phyloP scores from a whole-genome alignment of 129 eudicot genomes.

The Flaveria trinervia region DNA sequence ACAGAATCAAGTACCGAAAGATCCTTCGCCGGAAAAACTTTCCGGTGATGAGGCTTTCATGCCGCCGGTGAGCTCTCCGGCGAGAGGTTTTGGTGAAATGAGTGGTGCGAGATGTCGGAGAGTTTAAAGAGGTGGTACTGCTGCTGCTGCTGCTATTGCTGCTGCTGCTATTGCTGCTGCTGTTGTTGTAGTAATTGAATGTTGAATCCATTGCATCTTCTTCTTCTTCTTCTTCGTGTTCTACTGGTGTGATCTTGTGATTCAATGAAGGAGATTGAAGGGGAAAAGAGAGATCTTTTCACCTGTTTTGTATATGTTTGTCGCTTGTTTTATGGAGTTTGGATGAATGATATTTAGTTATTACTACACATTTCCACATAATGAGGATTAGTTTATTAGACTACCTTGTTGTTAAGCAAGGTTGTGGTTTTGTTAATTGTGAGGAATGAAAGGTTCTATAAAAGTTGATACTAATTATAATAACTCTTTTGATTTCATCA shows the following conservation, averaged over 20 bases:
- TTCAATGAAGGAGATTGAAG: background rate
- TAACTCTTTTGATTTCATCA: no score
- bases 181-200: slow-evolving; percentile 29
- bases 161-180: slow-evolving; percentile 6
- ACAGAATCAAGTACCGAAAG: slow-evolving; percentile 45
- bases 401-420: background rate
- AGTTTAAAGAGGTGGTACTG: slow-evolving; percentile 31
- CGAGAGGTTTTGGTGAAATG: slow-evolving; percentile 33
- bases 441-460: background rate
- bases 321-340: background rate
- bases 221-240: no score
- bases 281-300: background rate
- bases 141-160: slow-evolving; percentile 25
- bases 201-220: slow-evolving; percentile 34
- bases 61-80: slow-evolving; percentile 50
- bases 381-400: no score
- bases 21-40: slow-evolving; percentile 46
- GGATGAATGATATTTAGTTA: no score
- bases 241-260: background rate
- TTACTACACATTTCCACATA: no score
- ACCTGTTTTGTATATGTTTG: background rate
- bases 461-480: background rate
- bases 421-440: background rate
- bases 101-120: slow-evolving; percentile 10
- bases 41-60: slow-evolving; percentile 33